Evolutionary conservation across 2,329 filamentous ascomycete species (phyloP), one percentile per base, ranked within the genome.

Genomic region (Allantophomopsis lycopodina): DNA sequence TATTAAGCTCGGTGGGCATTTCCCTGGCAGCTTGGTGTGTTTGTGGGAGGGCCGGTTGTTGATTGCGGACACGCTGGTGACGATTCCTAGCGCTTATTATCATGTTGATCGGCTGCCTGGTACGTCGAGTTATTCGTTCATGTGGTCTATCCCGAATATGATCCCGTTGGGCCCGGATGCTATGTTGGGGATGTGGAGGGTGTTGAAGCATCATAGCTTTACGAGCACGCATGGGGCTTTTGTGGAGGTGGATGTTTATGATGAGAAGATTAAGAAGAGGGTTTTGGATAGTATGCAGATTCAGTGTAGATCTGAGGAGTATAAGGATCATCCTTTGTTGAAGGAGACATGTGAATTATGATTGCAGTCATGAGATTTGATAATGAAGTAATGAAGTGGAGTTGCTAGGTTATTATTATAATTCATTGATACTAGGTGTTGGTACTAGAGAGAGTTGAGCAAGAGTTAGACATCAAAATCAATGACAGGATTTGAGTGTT

Each of bases 241-340:
- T 45, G 49, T 65, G 2, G 73, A 71, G 0, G 66, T 69, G 50
- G 79, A 86, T 48, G 73, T 86, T 2, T 61, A 67, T 42, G 64
- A 63, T 44, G 36, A 48, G 50, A 5, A 60, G 45, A 63, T 84
- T 40, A 86, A 81, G 62, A 53, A 55, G 42, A 69, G 80, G 46
- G 68, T 89, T 18, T 50, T 87, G 52, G 73, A 85, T 43, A 88
- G 83, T 54, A 84, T 84, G 69, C 73, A 84, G 63, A 82, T 85
- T 15, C 81, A 86, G 52, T 63, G 79, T 2, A 62, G 54, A 17
- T 44, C 43, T 12, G 51, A 54, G 48, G 54, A 50, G 5, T 52
- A 46, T 43, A 45, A 41, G 10, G 40, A 47, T 12, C 51, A 55
- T 46, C 37, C 32, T 2, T 45, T 55, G 15, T 37, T 55, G 36